phyloP scores from a whole-genome alignment of 2,329 filamentous ascomycete species.

The Sarocladium strictum region DNA sequence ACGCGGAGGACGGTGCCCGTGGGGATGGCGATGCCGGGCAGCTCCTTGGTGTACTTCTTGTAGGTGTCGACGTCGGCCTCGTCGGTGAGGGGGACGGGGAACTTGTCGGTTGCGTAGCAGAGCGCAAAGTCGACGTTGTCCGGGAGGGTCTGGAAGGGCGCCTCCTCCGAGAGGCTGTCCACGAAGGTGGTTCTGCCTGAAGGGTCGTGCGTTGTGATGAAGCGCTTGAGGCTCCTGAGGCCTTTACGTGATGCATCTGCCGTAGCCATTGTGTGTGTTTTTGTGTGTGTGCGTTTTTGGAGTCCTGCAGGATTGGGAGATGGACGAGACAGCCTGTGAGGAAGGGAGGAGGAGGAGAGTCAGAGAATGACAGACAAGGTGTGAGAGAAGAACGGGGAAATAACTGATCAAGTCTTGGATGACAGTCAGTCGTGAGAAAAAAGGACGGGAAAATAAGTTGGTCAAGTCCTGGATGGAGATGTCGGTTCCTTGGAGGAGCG shows the following conservation, averaged over 20 bases:
- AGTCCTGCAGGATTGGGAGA: too few relatives aligned
- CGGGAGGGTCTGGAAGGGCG: background rate
- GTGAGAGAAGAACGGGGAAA: too few relatives aligned
- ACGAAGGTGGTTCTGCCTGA: background rate
- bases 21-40: constrained; percentile 22
- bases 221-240: constrained; percentile 1
- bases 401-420: too few relatives aligned
- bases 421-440: too few relatives aligned
- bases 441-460: too few relatives aligned
- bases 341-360: too few relatives aligned
- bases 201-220: background rate
- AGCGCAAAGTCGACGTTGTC: constrained; percentile 39
- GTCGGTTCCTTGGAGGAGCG: too few relatives aligned
- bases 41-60: constrained; percentile 3
- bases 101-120: constrained; percentile 13
- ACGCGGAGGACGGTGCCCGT: constrained; percentile 38
- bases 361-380: too few relatives aligned
- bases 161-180: background rate
- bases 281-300: too few relatives aligned
- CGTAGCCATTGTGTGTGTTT: background rate
- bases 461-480: too few relatives aligned
- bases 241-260: background rate
- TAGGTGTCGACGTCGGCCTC: background rate
- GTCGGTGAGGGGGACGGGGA: background rate
- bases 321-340: too few relatives aligned